Evolutionary conservation across 2,329 filamentous ascomycete species (phyloP).

Genomic region (Lojkania enalia): DNA sequence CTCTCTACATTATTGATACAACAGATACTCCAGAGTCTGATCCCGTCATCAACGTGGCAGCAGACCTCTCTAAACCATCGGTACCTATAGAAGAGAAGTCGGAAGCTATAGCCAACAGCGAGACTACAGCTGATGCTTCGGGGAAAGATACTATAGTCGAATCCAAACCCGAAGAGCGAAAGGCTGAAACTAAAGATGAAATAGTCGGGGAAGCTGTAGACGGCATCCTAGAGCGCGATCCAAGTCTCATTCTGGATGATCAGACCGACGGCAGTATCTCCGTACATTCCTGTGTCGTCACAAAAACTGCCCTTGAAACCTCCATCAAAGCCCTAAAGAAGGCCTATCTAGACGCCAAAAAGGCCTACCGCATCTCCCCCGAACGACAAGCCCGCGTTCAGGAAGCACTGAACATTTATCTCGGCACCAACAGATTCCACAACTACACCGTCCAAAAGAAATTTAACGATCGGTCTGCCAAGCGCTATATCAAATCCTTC

Average conservation of each 20-base stretch:
- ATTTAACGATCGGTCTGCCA: slow-evolving; percentile 78
- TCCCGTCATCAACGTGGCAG: slow-evolving; percentile 38
- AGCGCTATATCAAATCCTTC: slow-evolving; percentile 92
- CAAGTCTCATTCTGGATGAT: slow-evolving; percentile 27
- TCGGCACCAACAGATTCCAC: slow-evolving; percentile 89
- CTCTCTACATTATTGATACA: slow-evolving; percentile 54
- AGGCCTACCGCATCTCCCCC: slow-evolving; percentile 77
- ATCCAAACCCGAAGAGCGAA: slow-evolving; percentile 16
- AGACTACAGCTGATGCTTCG: not conserved
- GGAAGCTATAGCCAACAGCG: slow-evolving; percentile 6
- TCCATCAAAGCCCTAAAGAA: slow-evolving; percentile 55
- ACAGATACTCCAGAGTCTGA: slow-evolving; percentile 35
- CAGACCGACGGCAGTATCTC: slow-evolving; percentile 34
- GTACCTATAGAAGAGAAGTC: not conserved
- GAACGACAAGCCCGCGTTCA: slow-evolving; percentile 75
- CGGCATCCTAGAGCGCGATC: slow-evolving; percentile 30
- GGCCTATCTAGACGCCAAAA: slow-evolving; percentile 80
- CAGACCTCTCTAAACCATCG: slow-evolving; percentile 10
- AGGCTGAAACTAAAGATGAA: slow-evolving; percentile 8
- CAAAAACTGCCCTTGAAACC: slow-evolving; percentile 13
- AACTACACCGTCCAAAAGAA: slow-evolving; percentile 96
- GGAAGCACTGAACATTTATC: slow-evolving; percentile 71
- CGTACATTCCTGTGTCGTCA: slow-evolving; percentile 25
- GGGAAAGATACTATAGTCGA: slow-evolving; percentile 15
- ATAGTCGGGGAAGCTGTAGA: slow-evolving; percentile 27